Evolutionary conservation across 129 eudicot species (phyloP), one percentile per base, ranked within the genome.

Genomic region (Gnaphalium uliginosum): DNA sequence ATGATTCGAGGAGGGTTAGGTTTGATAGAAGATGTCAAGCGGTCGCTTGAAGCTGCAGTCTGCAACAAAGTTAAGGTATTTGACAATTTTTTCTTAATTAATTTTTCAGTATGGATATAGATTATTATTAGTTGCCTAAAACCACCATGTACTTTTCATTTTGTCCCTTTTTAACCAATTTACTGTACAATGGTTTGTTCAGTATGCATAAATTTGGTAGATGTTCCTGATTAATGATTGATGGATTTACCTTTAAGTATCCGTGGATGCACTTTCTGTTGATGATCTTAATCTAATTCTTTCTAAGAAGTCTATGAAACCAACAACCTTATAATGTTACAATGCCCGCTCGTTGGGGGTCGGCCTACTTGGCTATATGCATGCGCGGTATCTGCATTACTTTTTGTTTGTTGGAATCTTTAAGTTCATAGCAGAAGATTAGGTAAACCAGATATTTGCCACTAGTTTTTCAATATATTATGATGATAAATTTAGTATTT

Each of bases 1-100:
- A 81, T 62, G 96, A 88, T 70, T 63, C 86, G 68, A 79, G 89
- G 75, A 84, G 83, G 54, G 64, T 71, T 39, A 83, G 88, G 64
- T 84, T 77, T 78, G 60, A 78, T 72, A 78, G 78, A 74, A 77
- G 83, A 83, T 79, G 85, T 73, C 73, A 77, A 65, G 59, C 63
- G 25, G 73, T 73, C 23, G 53, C 58, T 64, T 73, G 69, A 72
- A 67, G 75, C 53, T 73, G 26, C 75, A 58, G 56, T 13, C n/a
- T 66, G 43, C 46, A 27, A 80, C 43, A 80, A 74, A 18, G 27
- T 66, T 50, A 50, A 80, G 83, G 83, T 80, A 74, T 39, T 62
- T 51, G 41, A 27, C 26, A 17, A 13, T 75, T 29, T 77, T 27
- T 62, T 29, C 14, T 46, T 46, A 67, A 60, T 69, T 39, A 21